A percentile compares a stretch with the other conserved stretches of the same genome.
Conservation (phyloP, 331 rosid species). For the Ulmus americana region DNA sequence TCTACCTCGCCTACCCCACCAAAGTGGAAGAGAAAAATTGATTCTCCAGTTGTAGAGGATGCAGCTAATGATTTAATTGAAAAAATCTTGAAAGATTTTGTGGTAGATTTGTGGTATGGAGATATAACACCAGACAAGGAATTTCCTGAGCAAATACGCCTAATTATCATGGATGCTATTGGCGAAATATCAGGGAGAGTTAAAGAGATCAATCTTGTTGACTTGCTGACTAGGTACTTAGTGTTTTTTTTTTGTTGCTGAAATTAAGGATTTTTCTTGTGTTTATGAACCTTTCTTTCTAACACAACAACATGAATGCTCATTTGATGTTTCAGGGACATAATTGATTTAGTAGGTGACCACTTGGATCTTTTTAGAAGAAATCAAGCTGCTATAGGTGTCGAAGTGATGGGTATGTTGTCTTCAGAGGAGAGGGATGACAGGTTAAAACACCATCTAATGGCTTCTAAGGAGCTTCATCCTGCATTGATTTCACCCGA, state of each 20-base stretch:
- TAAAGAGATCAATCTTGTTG: slow-evolving; percentile 77
- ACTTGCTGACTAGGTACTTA: slow-evolving; percentile 77
- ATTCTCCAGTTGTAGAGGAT: slow-evolving; percentile 70
- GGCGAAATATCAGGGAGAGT: slow-evolving; percentile 74
- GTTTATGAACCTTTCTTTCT: slow-evolving; percentile 10
- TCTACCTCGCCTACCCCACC: slow-evolving; percentile 39
- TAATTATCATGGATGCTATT: slow-evolving; percentile 79
- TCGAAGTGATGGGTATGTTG: slow-evolving; percentile 76
- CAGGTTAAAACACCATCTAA: slow-evolving; percentile 75
- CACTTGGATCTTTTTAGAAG: slow-evolving; percentile 91
- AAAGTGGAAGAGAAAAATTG: slow-evolving; percentile 80
- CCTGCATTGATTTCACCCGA: slow-evolving; percentile 89
- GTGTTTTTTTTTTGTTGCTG: slow-evolving; percentile 13
- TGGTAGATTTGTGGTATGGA: slow-evolving; percentile 78
- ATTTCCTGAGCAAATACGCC: slow-evolving; percentile 67
- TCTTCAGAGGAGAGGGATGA: slow-evolving; percentile 96
- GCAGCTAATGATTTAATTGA: slow-evolving; percentile 71
- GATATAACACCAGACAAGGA: slow-evolving; percentile 84
- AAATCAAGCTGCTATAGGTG: slow-evolving; percentile 85
- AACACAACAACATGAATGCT: neutral
- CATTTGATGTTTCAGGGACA: slow-evolving; percentile 53
- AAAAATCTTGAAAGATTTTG: slow-evolving; percentile 80
- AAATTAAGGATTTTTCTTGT: slow-evolving; percentile 13
- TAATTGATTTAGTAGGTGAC: slow-evolving; percentile 72
- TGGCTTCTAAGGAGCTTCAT: slow-evolving; percentile 90